Conservation (phyloP, 2,329 filamentous ascomycete species). For the Epichloe scottii region DNA sequence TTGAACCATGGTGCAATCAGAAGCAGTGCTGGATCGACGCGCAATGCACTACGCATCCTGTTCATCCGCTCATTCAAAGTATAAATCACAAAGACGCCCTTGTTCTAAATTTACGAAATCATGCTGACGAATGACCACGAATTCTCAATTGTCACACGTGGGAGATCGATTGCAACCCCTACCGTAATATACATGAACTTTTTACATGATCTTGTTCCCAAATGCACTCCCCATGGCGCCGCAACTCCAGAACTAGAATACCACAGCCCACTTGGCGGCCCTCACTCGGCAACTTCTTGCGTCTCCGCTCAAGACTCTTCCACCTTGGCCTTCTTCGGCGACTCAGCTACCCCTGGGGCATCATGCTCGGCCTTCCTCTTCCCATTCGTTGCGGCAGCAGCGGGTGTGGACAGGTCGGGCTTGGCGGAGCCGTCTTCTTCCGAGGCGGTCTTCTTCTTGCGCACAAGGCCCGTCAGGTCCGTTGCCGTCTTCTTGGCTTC, state of each 20-base stretch:
- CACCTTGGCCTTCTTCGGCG: conserved; percentile 24
- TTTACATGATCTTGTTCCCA: too few relatives aligned
- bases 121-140: too few relatives aligned
- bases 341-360: conserved; percentile 13
- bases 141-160: too few relatives aligned
- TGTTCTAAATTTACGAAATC: too few relatives aligned
- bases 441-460: conserved; percentile 49
- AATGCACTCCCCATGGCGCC: not conserved
- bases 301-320: conserved; percentile 10
- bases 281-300: not conserved
- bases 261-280: not conserved
- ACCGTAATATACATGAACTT: too few relatives aligned
- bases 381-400: conserved; percentile 21
- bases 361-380: conserved; percentile 24
- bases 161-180: too few relatives aligned
- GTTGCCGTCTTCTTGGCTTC: conserved; percentile 64
- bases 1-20: too few relatives aligned
- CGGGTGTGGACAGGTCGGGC: conserved; percentile 6
- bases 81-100: too few relatives aligned
- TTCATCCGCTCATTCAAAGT: too few relatives aligned
- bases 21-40: too few relatives aligned
- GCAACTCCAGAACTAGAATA: not conserved
- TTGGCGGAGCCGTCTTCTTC: conserved; percentile 12
- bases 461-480: conserved; percentile 61
- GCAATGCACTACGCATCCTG: too few relatives aligned